Evolutionary conservation across 805 yeast species (phyloP), one percentile per base, ranked within the genome.

Genomic region (Kluyveromyces siamensis): DNA sequence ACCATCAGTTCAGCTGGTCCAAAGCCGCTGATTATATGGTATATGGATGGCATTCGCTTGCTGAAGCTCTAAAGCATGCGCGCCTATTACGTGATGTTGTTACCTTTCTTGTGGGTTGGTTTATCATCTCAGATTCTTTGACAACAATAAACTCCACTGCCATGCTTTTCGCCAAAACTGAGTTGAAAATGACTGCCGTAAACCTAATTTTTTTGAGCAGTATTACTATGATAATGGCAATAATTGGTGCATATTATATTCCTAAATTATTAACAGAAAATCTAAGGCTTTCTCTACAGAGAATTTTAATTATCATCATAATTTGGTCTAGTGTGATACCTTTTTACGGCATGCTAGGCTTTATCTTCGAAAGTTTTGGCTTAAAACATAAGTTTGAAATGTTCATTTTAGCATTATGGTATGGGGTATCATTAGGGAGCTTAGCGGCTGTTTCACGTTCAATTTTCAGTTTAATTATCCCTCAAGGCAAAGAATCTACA

Each of bases 111-210:
- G 44, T 77, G 0, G 89, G 87, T 1, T 85, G 95, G 95, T 85
- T 85, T 55, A 73, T 86, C 41, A 70, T 85, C 2, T 79, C 87
- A 18, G 95, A 86, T 59, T 81, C 88, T 0, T 68, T 83, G 10
- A 83, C 90, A 1, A 86, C 93, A 0, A 84, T 85, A 48, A 85
- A 84, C 61, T 81, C 89, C 0, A 82, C 93, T 0, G 91, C 93
- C 0, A 79, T 86, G 30, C 61, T 85, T 37, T 85, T 85, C 67
- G 87, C 93, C 2, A 80, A 81, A 46, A 77, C 86, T 0, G 84
- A 84, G 52, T 65, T 85, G 25, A 70, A 73, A 39, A 86, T 85
- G 93, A 67, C 77, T 3, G 81, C 90, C 1, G 72, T 85, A 27
- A 75, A 78, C 38, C 67, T 86, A 38, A 85, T 86, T 1, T 59